Base-by-base conservation (phyloP, 2,329 filamentous ascomycete species). In the Exophiala spinifera region DNA sequence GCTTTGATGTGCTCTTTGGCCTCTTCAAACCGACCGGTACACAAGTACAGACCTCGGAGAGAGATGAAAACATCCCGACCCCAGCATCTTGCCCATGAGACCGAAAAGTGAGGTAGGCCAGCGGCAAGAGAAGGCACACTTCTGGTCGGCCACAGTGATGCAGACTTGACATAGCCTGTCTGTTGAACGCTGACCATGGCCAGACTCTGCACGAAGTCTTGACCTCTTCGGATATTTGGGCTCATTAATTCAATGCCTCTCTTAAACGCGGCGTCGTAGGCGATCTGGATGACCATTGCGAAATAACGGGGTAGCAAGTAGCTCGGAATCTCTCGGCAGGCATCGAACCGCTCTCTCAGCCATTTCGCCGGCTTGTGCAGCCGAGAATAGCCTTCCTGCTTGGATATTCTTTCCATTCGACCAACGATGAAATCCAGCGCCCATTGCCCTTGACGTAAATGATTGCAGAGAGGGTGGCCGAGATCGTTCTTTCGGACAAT, bases 1-100 rank as follows among this genome's bases (percentile, higher is more conserved):
- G 91, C 92, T 56, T 90, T 77, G 55, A 99, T 96, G 66, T 99
- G 95, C 69, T 97, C 91, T 66, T 84, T 91, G 6, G 94, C 94
- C 68, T 96, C 91, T 2, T 81, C 83, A 64, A 88, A 96, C 7
- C 94, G 86, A 1, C 91, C 90, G 10, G 92, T 97, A 37, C 89
- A 91, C 33, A 99, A 82, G 63, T 89, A 89, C n/a, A 99, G 78
- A 40, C 94, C 94, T 47, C 94, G 87, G 37, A 96, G 82, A 13
- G 94, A 94, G 60, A 99, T 99, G 70, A 96, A 97, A 11, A 96
- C 90, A 70, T 99, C 94, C 52, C 94, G 86, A 6, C 95, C 94
- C 94, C 94, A 99, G 71, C 92, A 96, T 64, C 94, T 83, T 46
- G 92, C 91, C 91, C 94, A 99, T 64, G 91, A 87, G 7, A 89